Percentiles rank a stretch among this genome's conserved stretches.
These are phyloP conservation scores for Davidsoniella virescens DNA, from an alignment of 2,329 filamentous ascomycete genomes.

Conservation along the genomic window DNA sequence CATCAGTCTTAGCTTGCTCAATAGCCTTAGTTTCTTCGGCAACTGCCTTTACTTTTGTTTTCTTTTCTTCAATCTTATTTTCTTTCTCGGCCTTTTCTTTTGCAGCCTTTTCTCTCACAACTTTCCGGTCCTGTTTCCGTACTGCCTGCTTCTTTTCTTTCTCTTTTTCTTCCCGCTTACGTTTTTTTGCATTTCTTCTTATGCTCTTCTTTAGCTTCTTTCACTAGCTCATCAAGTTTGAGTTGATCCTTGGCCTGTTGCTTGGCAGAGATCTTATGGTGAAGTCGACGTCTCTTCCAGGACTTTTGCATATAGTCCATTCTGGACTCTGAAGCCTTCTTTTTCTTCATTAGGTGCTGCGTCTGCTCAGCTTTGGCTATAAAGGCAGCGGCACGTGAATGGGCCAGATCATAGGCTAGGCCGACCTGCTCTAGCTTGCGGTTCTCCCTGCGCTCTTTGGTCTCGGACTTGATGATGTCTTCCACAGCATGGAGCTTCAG, in stretches of 20 bases:
- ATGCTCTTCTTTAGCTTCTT: constrained; percentile 16
- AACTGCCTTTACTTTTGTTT: not conserved
- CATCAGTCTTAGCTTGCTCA: constrained; percentile 2
- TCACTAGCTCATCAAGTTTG: constrained; percentile 17
- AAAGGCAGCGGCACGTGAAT: constrained; percentile 38
- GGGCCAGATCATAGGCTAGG: constrained; percentile 41
- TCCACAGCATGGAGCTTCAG: constrained; percentile 30
- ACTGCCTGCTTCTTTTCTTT: constrained; percentile 18
- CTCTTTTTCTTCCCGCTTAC: constrained; percentile 18
- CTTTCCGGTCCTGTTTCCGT: constrained; percentile 14
- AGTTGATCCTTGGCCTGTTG: constrained; percentile 25
- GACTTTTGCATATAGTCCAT: constrained; percentile 29
- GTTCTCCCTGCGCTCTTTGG: constrained; percentile 26
- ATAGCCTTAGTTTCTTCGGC: constrained; percentile 8
- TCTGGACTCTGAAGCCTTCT: constrained; percentile 32
- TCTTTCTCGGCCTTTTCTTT: too few relatives aligned
- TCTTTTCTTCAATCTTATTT: not conserved
- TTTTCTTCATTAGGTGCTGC: constrained; percentile 31
- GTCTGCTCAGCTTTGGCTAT: constrained; percentile 34
- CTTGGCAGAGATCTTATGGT: constrained; percentile 25
- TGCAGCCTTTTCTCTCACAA: constrained; percentile 5
- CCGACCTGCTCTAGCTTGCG: constrained; percentile 44
- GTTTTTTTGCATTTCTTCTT: constrained; percentile 18
- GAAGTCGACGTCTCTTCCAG: constrained; percentile 33
- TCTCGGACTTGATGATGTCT: constrained; percentile 38